Percentiles rank a stretch among this genome's conserved stretches.
Evolutionary conservation across 768 basidiomycete species (phyloP).

Genomic region (Cytidiella melzeri): DNA sequence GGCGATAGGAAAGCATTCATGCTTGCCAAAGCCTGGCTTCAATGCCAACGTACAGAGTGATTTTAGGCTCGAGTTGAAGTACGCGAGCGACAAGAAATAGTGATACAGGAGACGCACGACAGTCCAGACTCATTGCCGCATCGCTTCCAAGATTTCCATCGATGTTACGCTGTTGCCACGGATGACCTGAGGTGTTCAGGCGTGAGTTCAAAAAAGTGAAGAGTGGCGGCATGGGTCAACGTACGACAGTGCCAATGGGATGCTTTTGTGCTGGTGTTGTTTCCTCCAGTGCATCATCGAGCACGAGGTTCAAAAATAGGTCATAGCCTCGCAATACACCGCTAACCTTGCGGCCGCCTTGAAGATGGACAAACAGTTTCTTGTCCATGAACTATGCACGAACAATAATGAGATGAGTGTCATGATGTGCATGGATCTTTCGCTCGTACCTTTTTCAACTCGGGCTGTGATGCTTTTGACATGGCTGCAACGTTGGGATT

Average conservation of each 20-base stretch:
- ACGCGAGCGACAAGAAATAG: neutral
- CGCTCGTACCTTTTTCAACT: conserved; percentile 91
- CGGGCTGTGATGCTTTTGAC: conserved; percentile 95
- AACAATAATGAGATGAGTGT: conserved; percentile 1
- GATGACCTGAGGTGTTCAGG: conserved; percentile 60
- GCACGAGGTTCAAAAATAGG: conserved; percentile 95
- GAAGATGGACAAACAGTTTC: conserved; percentile 88
- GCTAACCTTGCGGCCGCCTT: conserved; percentile 93
- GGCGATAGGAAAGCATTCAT: no score
- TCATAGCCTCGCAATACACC: conserved; percentile 95
- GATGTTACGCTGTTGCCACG: conserved; percentile 95
- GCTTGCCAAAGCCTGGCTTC: no score
- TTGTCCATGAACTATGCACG: conserved; percentile 93
- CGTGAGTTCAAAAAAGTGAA: conserved; percentile 6
- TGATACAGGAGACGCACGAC: conserved; percentile 12
- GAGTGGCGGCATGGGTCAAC: conserved; percentile 25
- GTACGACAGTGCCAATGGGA: conserved; percentile 86
- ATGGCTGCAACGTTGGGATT: conserved; percentile 24
- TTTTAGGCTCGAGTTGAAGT: neutral
- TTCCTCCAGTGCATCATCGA: conserved; percentile 95
- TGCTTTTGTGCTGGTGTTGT: conserved; percentile 83
- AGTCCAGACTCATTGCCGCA: conserved; percentile 30
- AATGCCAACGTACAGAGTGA: no score
- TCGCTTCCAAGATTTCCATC: conserved; percentile 82
- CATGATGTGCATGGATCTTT: conserved; percentile 3